A percentile compares a stretch with the other conserved stretches of the same genome.
These are phyloP conservation scores for Tylopilus vinaceipallidus DNA, from an alignment of 768 basidiomycete species.

Conservation along the genomic window DNA sequence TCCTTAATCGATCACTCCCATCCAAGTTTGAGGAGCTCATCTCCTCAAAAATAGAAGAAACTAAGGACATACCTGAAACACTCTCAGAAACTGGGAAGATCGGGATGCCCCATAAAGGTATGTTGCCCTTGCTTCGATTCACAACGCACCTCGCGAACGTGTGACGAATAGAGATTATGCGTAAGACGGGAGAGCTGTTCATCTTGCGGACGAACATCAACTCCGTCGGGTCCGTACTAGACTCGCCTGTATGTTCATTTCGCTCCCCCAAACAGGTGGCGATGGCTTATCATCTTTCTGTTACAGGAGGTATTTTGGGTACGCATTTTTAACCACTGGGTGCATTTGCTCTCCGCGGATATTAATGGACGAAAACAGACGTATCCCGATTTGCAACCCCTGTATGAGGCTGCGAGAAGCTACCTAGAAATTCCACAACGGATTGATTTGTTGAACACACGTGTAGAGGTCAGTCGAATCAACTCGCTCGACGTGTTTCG, in stretches of 20 bases:
- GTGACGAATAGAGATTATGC: constrained; percentile 79
- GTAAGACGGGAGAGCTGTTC: constrained; percentile 93
- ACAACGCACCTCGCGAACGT: constrained; percentile 10
- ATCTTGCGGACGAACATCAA: constrained; percentile 92
- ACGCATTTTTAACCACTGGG: constrained; percentile 26
- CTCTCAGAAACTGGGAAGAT: constrained; percentile 96
- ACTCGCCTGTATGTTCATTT: constrained; percentile 73
- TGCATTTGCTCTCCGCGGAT: constrained; percentile 13
- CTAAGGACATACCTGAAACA: constrained; percentile 91
- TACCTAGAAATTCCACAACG: constrained; percentile 95
- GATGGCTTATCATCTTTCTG: background rate
- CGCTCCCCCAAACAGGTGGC: background rate
- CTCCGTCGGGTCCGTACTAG: constrained; percentile 93
- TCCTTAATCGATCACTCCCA: background rate
- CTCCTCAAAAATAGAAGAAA: constrained; percentile 91
- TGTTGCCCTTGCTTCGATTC: constrained; percentile 7
- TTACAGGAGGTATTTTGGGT: constrained; percentile 92
- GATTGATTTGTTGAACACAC: constrained; percentile 88
- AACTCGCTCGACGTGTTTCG: background rate
- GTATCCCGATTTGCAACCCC: constrained; percentile 91
- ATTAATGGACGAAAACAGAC: constrained; percentile 49
- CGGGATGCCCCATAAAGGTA: constrained; percentile 81
- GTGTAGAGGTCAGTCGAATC: constrained; percentile 71
- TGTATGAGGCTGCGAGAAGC: constrained; percentile 90
- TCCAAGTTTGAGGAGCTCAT: constrained; percentile 90